These are phyloP conservation scores for Brasilioporus rufonigricans DNA, from an alignment of 768 basidiomycete species.

Conservation along the genomic window DNA sequence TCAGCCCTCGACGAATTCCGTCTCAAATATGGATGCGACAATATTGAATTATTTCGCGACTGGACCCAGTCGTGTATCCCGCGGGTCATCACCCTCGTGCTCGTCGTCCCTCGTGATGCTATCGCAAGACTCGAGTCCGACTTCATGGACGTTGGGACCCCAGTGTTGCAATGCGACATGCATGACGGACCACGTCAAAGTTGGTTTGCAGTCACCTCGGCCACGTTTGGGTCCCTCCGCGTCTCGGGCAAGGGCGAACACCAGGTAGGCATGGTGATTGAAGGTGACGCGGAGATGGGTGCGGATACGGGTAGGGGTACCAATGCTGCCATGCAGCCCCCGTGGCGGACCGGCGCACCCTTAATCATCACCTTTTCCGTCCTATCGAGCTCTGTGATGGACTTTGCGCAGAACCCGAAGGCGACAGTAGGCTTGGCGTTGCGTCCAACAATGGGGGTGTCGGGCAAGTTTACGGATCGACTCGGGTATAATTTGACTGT, in stretches of 20 bases:
- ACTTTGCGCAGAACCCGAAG: constrained; percentile 2
- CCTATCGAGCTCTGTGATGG: constrained; percentile 8
- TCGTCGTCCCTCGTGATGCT: constrained; percentile 31
- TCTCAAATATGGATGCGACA: neutral
- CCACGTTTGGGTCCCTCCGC: constrained; percentile 20
- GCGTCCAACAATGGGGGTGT: constrained; percentile 5
- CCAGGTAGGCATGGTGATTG: constrained; percentile 9
- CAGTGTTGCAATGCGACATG: constrained; percentile 23
- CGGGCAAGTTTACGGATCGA: constrained; percentile 6
- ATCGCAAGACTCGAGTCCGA: constrained; percentile 14
- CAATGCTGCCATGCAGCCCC: neutral
- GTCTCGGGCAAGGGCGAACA: constrained; percentile 19
- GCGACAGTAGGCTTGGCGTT: constrained; percentile 18
- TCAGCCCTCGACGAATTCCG: neutral
- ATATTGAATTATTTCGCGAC: constrained; percentile 22
- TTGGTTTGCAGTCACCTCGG: constrained; percentile 20
- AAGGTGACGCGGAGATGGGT: neutral
- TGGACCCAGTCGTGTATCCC: constrained; percentile 28
- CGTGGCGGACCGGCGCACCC: constrained; percentile 15
- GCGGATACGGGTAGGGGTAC: neutral
- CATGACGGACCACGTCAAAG: neutral
- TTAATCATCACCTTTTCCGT: constrained; percentile 24
- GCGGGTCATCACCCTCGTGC: constrained; percentile 27
- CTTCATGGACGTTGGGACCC: constrained; percentile 2
- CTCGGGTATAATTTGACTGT: constrained; percentile 17